Evolutionary conservation across 202 grass and related monocot genomes (phyloP).

Genomic region (Miscanthus sacchariflorus): DNA sequence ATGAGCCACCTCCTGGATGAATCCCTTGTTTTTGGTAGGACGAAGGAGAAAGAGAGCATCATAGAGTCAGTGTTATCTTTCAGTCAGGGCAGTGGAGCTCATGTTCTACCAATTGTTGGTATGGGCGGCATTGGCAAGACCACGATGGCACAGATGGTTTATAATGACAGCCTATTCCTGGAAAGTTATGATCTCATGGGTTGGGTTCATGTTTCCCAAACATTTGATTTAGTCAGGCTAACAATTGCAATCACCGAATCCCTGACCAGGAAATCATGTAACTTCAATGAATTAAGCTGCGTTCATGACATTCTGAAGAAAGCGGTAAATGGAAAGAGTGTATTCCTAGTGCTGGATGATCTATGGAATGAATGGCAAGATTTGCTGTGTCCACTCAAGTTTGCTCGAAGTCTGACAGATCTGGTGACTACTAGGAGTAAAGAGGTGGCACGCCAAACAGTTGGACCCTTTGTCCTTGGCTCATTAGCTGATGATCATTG

Average conservation of each 20-base stretch:
- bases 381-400: conserved; percentile 33
- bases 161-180: conserved; percentile 32
- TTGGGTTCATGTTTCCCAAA: conserved; percentile 56
- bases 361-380: conserved; percentile 54
- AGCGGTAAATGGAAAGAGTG: conserved; percentile 3
- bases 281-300: conserved; percentile 20
- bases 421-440: conserved; percentile 56
- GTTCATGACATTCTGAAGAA: conserved; percentile 40
- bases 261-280: conserved; percentile 9
- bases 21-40: conserved; percentile 46
- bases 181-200: conserved; percentile 31
- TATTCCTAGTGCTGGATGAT: conserved; percentile 65
- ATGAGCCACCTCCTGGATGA: conserved; percentile 49
- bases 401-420: conserved; percentile 10
- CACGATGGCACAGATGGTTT: conserved; percentile 56
- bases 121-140: conserved; percentile 66
- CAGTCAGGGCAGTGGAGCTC: neutral
- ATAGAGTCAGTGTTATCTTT: conserved; percentile 23
- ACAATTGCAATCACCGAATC: conserved; percentile 18
- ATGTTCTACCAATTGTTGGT: conserved; percentile 52
- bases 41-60: conserved; percentile 7
- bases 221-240: conserved; percentile 42
- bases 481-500: conserved; percentile 41
- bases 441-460: conserved; percentile 40
- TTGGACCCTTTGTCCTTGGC: conserved; percentile 10